Conservation (phyloP, 2,329 filamentous ascomycete species). For the Scytalidium sp. region DNA sequence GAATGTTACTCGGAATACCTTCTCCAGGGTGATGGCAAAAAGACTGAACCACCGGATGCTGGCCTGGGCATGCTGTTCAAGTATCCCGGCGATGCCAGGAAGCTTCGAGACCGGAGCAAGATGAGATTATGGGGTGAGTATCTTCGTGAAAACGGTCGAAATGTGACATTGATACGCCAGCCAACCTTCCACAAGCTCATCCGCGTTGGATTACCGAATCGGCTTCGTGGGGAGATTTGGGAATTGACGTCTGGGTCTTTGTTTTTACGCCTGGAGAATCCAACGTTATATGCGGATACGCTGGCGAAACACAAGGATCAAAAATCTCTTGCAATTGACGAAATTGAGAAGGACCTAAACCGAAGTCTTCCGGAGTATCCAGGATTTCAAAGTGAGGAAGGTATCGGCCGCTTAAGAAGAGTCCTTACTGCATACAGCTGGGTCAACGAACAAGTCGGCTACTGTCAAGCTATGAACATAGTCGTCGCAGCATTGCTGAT, state of each 20-base stretch:
- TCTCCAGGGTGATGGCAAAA: constrained; percentile 60
- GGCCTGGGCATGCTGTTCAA: constrained; percentile 89
- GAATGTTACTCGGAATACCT: constrained; percentile 92
- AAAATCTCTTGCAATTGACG: constrained; percentile 93
- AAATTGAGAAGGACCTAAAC: constrained; percentile 98
- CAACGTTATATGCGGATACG: constrained; percentile 80
- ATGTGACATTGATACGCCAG: constrained; percentile 87
- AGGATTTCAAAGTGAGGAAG: constrained; percentile 94
- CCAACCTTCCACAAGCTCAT: constrained; percentile 98
- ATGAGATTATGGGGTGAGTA: constrained; percentile 98
- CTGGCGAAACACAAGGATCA: constrained; percentile 78
- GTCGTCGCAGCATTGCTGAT: constrained; percentile 97
- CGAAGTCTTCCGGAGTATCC: constrained; percentile 95
- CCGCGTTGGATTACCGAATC: constrained; percentile 89
- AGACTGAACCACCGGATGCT: constrained; percentile 77
- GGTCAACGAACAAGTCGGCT: constrained; percentile 92
- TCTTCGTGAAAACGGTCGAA: constrained; percentile 89
- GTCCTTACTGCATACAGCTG: constrained; percentile 97
- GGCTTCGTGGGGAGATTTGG: constrained; percentile 92
- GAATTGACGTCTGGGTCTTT: constrained; percentile 90
- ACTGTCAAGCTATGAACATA: constrained; percentile 99
- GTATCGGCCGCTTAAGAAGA: constrained; percentile 82
- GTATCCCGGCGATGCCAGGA: constrained; percentile 92
- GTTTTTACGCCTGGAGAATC: constrained; percentile 82
- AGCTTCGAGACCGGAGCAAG: constrained; percentile 91